Percentiles rank a stretch among this genome's conserved stretches.
phyloP scores from a whole-genome alignment of 1,139 yeast genomes.

The Debaryomycetaceae sp. region DNA sequence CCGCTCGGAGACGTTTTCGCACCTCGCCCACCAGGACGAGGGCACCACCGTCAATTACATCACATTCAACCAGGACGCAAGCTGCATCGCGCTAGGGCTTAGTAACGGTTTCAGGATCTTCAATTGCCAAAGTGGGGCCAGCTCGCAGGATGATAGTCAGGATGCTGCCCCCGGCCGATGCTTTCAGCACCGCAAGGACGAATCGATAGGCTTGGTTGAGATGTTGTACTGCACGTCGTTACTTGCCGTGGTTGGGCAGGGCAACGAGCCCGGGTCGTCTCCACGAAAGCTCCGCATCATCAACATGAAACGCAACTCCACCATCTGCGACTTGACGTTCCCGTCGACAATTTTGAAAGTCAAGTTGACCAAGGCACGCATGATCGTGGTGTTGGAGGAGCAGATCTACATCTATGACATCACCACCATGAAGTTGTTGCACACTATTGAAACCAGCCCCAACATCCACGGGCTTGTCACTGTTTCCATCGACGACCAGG shows the following conservation, averaged over 20 bases:
- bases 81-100: constrained; percentile 82
- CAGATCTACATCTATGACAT: constrained; percentile 90
- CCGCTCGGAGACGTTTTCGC: no score
- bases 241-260: constrained; percentile 81
- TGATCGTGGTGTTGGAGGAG: constrained; percentile 75
- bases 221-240: constrained; percentile 90
- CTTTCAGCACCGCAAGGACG: constrained; percentile 45
- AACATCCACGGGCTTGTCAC: constrained; percentile 60
- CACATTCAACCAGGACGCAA: constrained; percentile 85
- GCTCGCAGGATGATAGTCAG: neutral
- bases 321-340: constrained; percentile 83
- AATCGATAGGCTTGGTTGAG: constrained; percentile 72
- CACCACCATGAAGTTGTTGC: constrained; percentile 78
- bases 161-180: constrained; percentile 73
- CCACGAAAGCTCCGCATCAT: constrained; percentile 78
- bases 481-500: constrained; percentile 50
- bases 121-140: constrained; percentile 53
- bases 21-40: constrained; percentile 4
- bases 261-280: constrained; percentile 75
- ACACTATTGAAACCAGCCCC: constrained; percentile 83
- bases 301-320: constrained; percentile 70
- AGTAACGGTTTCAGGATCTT: constrained; percentile 75
- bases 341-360: constrained; percentile 80
- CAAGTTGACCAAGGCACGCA: constrained; percentile 66
- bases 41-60: constrained; percentile 45